These are phyloP conservation scores for Conringia planisiliqua DNA, from an alignment of 345 rosid genomes.

Conservation along the genomic window DNA sequence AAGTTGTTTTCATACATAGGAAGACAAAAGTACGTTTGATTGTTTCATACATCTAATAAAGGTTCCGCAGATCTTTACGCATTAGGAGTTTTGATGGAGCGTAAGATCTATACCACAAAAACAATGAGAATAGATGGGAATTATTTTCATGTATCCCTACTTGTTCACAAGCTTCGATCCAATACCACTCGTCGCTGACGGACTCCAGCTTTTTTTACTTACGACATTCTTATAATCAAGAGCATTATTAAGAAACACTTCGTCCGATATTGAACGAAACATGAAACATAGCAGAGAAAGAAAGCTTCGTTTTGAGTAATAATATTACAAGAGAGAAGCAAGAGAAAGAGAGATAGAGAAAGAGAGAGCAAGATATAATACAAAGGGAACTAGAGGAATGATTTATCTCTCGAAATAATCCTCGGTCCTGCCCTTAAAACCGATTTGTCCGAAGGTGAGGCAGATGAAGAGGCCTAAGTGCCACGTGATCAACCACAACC, in stretches of 20 bases:
- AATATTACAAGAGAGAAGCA: constrained; percentile 11
- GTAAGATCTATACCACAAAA: not conserved
- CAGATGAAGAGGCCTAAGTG: constrained; percentile 79
- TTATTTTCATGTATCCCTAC: not conserved
- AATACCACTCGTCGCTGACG: not conserved
- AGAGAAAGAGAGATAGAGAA: not conserved
- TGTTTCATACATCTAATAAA: too few relatives aligned
- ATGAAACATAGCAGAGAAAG: constrained; percentile 11
- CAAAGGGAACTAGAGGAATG: not conserved
- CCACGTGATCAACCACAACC: constrained; percentile 89
- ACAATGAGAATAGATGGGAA: not conserved
- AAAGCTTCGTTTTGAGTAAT: not conserved
- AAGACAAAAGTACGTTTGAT: too few relatives aligned
- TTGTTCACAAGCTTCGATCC: not conserved
- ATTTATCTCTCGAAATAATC: constrained; percentile 46
- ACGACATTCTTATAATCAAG: not conserved
- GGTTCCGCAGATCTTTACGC: not conserved
- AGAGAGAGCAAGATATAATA: not conserved
- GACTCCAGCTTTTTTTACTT: not conserved
- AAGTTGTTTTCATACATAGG: not conserved
- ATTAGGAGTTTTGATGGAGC: not conserved
- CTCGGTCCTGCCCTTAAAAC: constrained; percentile 93
- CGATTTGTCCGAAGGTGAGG: constrained; percentile 95
- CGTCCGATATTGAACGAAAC: not conserved
- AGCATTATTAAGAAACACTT: not conserved